Evolutionary conservation across 2,329 filamentous ascomycete genomes (phyloP).

Genomic region (Cladosporium velox): DNA sequence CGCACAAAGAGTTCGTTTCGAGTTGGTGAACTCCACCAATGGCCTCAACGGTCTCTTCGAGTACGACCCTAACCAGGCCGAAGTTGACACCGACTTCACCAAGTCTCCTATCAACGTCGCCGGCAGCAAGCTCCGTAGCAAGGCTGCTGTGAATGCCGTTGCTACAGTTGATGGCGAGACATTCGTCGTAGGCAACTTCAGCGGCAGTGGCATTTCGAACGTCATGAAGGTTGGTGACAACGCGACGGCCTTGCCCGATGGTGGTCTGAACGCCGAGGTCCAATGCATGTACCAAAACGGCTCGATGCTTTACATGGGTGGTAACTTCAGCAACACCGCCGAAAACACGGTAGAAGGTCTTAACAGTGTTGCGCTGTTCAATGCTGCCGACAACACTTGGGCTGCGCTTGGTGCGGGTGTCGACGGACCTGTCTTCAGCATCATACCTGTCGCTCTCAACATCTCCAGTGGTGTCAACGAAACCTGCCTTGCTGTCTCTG

Average conservation of each 20-base stretch:
- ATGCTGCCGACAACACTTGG: conserved; percentile 70
- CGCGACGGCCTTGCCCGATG: conserved; percentile 62
- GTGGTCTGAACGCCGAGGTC: conserved; percentile 81
- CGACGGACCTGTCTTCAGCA: conserved; percentile 71
- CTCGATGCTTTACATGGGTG: conserved; percentile 74
- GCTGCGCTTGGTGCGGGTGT: conserved; percentile 79
- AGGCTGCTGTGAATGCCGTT: conserved; percentile 72
- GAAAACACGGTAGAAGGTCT: conserved; percentile 64
- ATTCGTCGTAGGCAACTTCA: conserved; percentile 85
- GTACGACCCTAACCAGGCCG: conserved; percentile 68
- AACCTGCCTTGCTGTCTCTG: conserved; percentile 75
- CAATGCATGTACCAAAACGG: conserved; percentile 67
- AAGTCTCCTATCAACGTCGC: conserved; percentile 76
- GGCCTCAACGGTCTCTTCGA: conserved; percentile 90
- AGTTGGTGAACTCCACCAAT: conserved; percentile 69
- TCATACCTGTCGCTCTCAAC: conserved; percentile 80
- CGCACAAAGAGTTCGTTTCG: conserved; percentile 85
- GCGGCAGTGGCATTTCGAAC: conserved; percentile 66
- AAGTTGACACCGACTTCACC: conserved; percentile 64
- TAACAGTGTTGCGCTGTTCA: conserved; percentile 75
- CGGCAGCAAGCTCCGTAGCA: conserved; percentile 66
- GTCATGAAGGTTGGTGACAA: conserved; percentile 73
- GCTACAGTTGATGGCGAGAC: conserved; percentile 63
- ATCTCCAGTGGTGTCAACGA: conserved; percentile 69
- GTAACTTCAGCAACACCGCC: conserved; percentile 76